phyloP scores from a whole-genome alignment of 305 asterid species.

The Ilex paraguariensis region DNA sequence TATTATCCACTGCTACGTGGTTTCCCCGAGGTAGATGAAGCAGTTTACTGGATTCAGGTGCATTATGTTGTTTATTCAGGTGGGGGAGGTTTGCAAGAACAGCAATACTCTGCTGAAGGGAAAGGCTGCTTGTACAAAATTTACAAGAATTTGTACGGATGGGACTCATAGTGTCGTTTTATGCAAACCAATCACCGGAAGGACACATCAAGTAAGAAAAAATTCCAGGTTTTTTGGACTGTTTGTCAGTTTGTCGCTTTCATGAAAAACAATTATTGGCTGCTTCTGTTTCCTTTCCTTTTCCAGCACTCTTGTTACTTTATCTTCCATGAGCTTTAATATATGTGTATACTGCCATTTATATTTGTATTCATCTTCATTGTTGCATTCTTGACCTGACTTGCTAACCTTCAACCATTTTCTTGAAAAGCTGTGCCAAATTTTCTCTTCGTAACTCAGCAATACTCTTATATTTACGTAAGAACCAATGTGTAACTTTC shows the following conservation, averaged over 20 bases:
- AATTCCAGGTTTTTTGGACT: neutral
- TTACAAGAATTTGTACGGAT: slow-evolving; percentile 77
- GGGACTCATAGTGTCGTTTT: slow-evolving; percentile 75
- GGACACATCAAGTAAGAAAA: slow-evolving; percentile 86
- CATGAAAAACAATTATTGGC: neutral
- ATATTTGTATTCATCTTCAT: too few relatives aligned
- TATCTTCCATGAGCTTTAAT: neutral
- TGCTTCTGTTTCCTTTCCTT: neutral
- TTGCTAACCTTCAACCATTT: too few relatives aligned
- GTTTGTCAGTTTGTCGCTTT: slow-evolving; percentile 8
- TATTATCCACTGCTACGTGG: too few relatives aligned
- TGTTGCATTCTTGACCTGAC: too few relatives aligned
- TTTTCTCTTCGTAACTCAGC: too few relatives aligned
- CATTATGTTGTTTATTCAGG: slow-evolving; percentile 34
- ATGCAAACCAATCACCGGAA: slow-evolving; percentile 89
- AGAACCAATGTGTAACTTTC: too few relatives aligned
- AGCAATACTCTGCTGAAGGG: slow-evolving; percentile 45
- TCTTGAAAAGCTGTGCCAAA: too few relatives aligned
- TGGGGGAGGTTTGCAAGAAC: slow-evolving; percentile 26
- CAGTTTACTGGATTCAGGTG: neutral
- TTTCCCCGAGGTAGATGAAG: neutral
- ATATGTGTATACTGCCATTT: too few relatives aligned
- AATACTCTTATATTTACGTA: too few relatives aligned
- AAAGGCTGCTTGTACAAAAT: slow-evolving; percentile 83
- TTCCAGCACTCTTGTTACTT: neutral